These are phyloP conservation scores for Hordeum pubiflorum DNA, from an alignment of 202 grass and related monocot species.

Conservation along the genomic window DNA sequence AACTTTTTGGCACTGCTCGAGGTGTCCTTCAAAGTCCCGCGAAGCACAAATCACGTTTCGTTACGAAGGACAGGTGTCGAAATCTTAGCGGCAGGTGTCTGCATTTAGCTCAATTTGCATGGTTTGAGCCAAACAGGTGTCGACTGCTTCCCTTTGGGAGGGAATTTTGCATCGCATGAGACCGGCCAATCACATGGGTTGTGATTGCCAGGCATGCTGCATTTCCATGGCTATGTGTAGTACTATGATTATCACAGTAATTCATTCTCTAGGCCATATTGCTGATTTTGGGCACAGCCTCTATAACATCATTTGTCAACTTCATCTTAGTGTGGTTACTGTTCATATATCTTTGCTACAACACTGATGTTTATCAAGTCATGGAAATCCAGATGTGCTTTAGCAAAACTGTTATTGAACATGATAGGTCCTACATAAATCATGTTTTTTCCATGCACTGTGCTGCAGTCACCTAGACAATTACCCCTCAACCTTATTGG, in stretches of 20 bases:
- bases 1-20: conserved; percentile 29
- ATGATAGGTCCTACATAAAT: not conserved
- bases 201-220: conserved; percentile 20
- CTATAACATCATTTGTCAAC: not conserved
- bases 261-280: not conserved
- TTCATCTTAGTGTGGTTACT: not conserved
- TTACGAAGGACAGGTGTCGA: conserved; percentile 38
- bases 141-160: conserved; percentile 20
- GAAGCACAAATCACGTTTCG: conserved; percentile 2
- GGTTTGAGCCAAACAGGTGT: conserved; percentile 34
- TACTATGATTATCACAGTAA: not conserved
- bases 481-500: conserved; percentile 2
- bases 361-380: not conserved
- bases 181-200: conserved; percentile 28
- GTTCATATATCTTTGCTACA: not conserved
- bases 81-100: not conserved
- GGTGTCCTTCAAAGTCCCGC: conserved; percentile 25
- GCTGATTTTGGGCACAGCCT: not conserved
- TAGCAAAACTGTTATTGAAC: not conserved
- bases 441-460: conserved; percentile 18
- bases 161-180: not conserved
- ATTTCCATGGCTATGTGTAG: not conserved
- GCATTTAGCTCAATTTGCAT: conserved; percentile 31
- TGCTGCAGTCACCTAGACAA: not conserved
- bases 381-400: not conserved